Base-by-base conservation (phyloP, 2,329 filamentous ascomycete species). In the Sporothrix schenckii region DNA sequence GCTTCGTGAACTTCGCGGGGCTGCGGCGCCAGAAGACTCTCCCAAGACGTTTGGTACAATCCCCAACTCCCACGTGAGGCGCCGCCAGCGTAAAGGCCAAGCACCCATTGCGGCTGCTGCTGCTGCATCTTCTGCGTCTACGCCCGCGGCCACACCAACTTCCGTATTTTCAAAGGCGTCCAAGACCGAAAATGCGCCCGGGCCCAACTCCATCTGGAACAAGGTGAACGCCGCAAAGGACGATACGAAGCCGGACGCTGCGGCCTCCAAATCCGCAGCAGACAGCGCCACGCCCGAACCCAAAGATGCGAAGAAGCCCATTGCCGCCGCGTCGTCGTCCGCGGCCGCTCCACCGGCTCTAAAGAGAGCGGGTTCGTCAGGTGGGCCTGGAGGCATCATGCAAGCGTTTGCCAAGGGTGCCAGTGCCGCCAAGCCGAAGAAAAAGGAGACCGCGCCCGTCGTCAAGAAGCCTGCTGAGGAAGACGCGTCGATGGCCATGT, bases 321-420 rank as follows among this genome's bases (percentile, higher is more conserved):
- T 27, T 6, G 49, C 65, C 7, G 65, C 65, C 6, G 50, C 65
- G 1, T 41, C 65, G 1, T 19, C 69, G 2, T 50, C 69, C 41
- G 69, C 63, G 1, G 70, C 77, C 4, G 74, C 80, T 19, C 34
- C 70, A 1, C 68, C 71, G 5, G 63, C 79, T 0, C 74, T 85
- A 2, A 85, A 84, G 75, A 83, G 82, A 66, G 69, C 77, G 3
- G 83, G 82, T 19, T 87, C 89, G 14, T 82, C 81, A 2, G 86
- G 87, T 44, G 63, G 70, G 13, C 41, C 14, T 6, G 73, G 72
- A 27, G 71, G 73, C 71, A 87, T 96, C 34, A 93, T 95, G 84
- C 89, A 90, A 72, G 91, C 92, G 0, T 96, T 96, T 77, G 91
- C 92, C 16, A 92, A 91, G 76, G 79, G 84, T 3, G 82, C 84